Conservation (phyloP, 176 grass and related monocot genomes). For the Oryza nivara region DNA sequence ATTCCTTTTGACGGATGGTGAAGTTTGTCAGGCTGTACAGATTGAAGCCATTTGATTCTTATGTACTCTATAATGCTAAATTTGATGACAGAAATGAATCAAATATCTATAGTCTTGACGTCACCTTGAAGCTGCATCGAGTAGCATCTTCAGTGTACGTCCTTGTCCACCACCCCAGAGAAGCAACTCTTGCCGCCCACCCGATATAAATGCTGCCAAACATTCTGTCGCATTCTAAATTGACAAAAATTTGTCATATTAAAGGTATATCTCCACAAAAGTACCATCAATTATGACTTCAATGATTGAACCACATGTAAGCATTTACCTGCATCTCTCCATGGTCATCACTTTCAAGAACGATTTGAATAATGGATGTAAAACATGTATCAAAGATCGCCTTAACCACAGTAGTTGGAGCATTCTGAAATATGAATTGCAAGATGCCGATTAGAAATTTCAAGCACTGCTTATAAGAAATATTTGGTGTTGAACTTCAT, state of each 20-base stretch:
- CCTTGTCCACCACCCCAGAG: constrained; percentile 69
- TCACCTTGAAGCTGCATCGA: constrained; percentile 92
- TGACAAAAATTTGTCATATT: constrained; percentile 36
- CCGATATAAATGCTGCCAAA: constrained; percentile 85
- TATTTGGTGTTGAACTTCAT: constrained; percentile 1
- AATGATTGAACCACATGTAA: constrained; percentile 31
- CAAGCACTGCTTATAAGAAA: neutral
- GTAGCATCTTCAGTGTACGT: constrained; percentile 72
- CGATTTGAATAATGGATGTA: constrained; percentile 74
- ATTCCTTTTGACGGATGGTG: constrained; percentile 5
- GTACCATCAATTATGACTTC: constrained; percentile 16
- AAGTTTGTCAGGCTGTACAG: neutral
- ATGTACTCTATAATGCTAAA: neutral
- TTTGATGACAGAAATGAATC: neutral
- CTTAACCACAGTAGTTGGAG: constrained; percentile 69
- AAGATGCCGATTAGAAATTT: constrained; percentile 26
- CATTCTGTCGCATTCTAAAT: constrained; percentile 98
- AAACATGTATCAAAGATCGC: constrained; percentile 87
- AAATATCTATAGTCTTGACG: neutral
- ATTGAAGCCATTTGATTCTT: constrained; percentile 8
- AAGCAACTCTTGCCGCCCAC: constrained; percentile 83
- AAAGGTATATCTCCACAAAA: constrained; percentile 23
- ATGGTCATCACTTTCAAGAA: constrained; percentile 95
- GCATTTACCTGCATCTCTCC: constrained; percentile 88
- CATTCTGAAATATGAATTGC: constrained; percentile 60